Conservation (phyloP, 2,329 filamentous ascomycete species). For the Fusarium sp. region DNA sequence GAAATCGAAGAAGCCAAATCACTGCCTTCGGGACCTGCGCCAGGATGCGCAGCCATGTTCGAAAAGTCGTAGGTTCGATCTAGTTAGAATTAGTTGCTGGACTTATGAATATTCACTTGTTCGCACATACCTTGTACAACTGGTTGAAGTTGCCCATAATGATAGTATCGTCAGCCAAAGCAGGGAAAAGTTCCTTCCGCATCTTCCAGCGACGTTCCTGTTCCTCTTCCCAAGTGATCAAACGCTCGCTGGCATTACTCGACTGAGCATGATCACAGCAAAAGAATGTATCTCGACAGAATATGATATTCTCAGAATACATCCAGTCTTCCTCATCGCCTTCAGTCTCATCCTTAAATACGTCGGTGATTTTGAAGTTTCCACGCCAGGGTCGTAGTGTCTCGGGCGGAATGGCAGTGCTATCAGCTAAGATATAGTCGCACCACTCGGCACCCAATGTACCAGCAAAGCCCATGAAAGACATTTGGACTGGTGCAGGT, state of each 20-base stretch:
- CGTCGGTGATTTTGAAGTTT: constrained; percentile 80
- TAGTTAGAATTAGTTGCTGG: constrained; percentile 54
- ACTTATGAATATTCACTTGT: background rate
- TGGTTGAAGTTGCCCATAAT: constrained; percentile 99
- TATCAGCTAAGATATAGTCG: constrained; percentile 93
- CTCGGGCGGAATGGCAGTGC: constrained; percentile 83
- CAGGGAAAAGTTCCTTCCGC: constrained; percentile 92
- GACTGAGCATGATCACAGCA: constrained; percentile 97
- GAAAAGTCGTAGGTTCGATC: constrained; percentile 98
- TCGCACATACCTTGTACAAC: constrained; percentile 84
- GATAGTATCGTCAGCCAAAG: constrained; percentile 82
- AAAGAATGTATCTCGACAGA: constrained; percentile 95
- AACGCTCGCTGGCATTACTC: constrained; percentile 76
- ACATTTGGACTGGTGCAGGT: constrained; percentile 97
- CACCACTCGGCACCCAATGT: constrained; percentile 98
- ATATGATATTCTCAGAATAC: constrained; percentile 97
- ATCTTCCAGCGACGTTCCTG: constrained; percentile 87
- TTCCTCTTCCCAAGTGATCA: constrained; percentile 85
- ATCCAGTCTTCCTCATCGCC: constrained; percentile 84
- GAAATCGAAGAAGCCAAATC: constrained; percentile 96
- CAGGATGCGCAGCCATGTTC: constrained; percentile 93
- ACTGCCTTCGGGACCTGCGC: constrained; percentile 86
- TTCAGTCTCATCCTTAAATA: constrained; percentile 74
- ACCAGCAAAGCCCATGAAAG: constrained; percentile 98
- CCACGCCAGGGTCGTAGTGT: constrained; percentile 84